phyloP scores from a whole-genome alignment of 2,329 filamentous ascomycete species.

The Metarhizium guizhouense region DNA sequence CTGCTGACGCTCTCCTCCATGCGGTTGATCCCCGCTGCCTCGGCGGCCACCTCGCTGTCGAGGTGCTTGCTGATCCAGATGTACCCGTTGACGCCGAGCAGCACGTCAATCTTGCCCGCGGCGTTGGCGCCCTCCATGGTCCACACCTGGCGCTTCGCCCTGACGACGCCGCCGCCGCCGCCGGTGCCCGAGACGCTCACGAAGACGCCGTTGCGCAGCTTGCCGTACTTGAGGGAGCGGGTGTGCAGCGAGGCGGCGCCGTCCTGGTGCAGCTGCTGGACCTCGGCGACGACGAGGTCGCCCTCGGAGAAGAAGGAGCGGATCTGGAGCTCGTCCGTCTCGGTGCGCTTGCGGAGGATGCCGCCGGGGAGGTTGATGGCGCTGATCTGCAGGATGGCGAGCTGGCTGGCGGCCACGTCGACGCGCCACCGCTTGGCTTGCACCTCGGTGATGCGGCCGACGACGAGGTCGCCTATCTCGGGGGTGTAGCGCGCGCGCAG shows the following conservation, averaged over 20 bases:
- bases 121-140: slow-evolving; percentile 54
- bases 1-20: slow-evolving; percentile 81
- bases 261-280: slow-evolving; percentile 81
- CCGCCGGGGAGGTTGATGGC: slow-evolving; percentile 94
- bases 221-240: slow-evolving; percentile 84
- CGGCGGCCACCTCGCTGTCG: slow-evolving; percentile 43
- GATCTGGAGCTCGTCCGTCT: slow-evolving; percentile 95
- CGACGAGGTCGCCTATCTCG: slow-evolving; percentile 91
- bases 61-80: slow-evolving; percentile 89
- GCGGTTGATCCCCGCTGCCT: slow-evolving; percentile 60
- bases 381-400: slow-evolving; percentile 75
- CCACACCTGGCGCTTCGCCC: slow-evolving; percentile 80
- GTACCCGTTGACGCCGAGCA: slow-evolving; percentile 92
- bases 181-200: slow-evolving; percentile 73
- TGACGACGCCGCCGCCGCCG: slow-evolving; percentile 77
- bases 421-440: slow-evolving; percentile 90
- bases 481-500: slow-evolving; percentile 89
- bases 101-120: slow-evolving; percentile 66
- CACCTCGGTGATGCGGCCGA: slow-evolving; percentile 92
- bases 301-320: slow-evolving; percentile 95
- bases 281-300: slow-evolving; percentile 87
- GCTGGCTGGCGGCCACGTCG: slow-evolving; percentile 79
- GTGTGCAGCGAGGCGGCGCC: slow-evolving; percentile 85
- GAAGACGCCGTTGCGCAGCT: slow-evolving; percentile 89
- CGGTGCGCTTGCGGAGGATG: slow-evolving; percentile 81